Evolutionary conservation across 345 rosid genomes (phyloP).

Genomic region (Gossypium turneri): DNA sequence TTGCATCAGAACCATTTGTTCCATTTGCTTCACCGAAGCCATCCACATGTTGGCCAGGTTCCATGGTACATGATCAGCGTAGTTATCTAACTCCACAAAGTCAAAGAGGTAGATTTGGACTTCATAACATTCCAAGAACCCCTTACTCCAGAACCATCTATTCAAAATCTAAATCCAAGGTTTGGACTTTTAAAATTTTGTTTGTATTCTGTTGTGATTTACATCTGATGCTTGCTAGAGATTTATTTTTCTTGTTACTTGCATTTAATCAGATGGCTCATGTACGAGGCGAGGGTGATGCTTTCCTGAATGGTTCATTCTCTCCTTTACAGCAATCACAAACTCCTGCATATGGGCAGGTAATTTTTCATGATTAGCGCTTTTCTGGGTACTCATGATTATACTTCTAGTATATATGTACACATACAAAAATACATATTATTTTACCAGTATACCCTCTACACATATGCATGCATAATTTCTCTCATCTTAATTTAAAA

Average conservation of each 20-base stretch:
- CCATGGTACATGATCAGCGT: slow-evolving; percentile 51
- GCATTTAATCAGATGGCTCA: slow-evolving; percentile 36
- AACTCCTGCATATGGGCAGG: slow-evolving; percentile 55
- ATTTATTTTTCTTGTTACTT: slow-evolving; percentile 20
- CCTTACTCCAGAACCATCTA: slow-evolving; percentile 72
- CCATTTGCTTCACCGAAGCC: slow-evolving; percentile 55
- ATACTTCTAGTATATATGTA: background rate
- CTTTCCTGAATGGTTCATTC: slow-evolving; percentile 29
- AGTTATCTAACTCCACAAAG: slow-evolving; percentile 61
- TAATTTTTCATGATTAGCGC: slow-evolving; percentile 23
- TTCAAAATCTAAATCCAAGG: slow-evolving; percentile 71
- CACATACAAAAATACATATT: background rate
- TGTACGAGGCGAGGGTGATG: slow-evolving; percentile 41
- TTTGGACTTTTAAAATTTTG: slow-evolving; percentile 22
- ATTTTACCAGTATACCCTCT: background rate
- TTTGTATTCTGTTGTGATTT: slow-evolving; percentile 9
- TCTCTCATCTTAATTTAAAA: no score
- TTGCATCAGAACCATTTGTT: slow-evolving; percentile 37
- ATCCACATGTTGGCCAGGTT: slow-evolving; percentile 84
- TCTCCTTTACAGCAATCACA: slow-evolving; percentile 45
- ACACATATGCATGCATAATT: no score
- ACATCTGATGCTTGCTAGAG: background rate
- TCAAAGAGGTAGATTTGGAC: slow-evolving; percentile 56
- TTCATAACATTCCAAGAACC: slow-evolving; percentile 62
- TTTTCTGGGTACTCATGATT: background rate